These are phyloP conservation scores for Xerocomus spinulosus DNA, from an alignment of 768 basidiomycete species.

Conservation along the genomic window DNA sequence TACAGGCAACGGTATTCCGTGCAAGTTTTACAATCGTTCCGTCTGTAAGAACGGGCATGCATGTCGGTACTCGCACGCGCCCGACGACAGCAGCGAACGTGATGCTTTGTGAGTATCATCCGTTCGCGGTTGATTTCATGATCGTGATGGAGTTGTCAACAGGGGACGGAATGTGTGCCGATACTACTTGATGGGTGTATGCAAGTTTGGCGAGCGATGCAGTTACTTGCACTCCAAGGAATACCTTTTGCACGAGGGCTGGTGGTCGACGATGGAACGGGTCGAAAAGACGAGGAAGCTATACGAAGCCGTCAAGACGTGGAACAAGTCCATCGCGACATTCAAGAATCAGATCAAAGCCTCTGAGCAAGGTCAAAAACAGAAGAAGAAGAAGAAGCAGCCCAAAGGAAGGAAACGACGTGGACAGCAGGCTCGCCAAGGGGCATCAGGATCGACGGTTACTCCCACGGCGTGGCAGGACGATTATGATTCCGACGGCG, in stretches of 20 bases:
- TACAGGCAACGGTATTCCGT: slow-evolving; percentile 47
- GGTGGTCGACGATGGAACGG: slow-evolving; percentile 37
- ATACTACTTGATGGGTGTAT: slow-evolving; percentile 36
- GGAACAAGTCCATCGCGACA: neutral
- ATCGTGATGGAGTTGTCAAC: neutral
- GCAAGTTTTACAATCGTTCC: slow-evolving; percentile 53
- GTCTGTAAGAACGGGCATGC: slow-evolving; percentile 40
- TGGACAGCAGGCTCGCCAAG: neutral
- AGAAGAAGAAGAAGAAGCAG: slow-evolving; percentile 4
- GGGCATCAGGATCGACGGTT: neutral
- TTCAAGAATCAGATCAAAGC: neutral
- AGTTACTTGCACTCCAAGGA: slow-evolving; percentile 46
- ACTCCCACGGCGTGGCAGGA: neutral
- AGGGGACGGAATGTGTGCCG: slow-evolving; percentile 54
- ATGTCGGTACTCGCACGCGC: slow-evolving; percentile 51
- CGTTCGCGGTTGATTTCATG: neutral
- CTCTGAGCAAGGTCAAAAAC: neutral
- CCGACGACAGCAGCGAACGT: slow-evolving; percentile 50
- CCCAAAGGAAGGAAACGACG: slow-evolving; percentile 6
- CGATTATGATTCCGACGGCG: neutral
- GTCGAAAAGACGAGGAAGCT: neutral
- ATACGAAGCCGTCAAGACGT: neutral
- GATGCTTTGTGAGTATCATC: slow-evolving; percentile 45
- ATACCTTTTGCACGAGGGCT: slow-evolving; percentile 41
- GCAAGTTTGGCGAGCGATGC: slow-evolving; percentile 40